phyloP scores from a whole-genome alignment of 768 basidiomycete genomes.

The Dioszegia aurantiaca region DNA sequence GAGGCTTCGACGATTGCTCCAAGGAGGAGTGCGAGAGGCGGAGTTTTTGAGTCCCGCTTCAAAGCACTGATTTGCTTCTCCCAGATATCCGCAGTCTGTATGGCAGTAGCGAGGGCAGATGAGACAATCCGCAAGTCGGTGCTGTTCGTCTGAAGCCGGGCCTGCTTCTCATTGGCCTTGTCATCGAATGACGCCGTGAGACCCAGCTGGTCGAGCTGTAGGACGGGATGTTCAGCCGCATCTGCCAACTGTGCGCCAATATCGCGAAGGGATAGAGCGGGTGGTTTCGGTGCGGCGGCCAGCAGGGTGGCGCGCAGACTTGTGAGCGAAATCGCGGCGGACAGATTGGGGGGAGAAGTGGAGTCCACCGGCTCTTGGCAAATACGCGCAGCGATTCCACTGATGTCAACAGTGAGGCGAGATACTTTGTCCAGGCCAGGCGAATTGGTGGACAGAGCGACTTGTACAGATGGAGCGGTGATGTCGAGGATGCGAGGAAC shows the following conservation, averaged over 20 bases:
- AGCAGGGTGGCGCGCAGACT: background rate
- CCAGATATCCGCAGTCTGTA: slow-evolving; percentile 18
- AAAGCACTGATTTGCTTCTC: slow-evolving; percentile 5
- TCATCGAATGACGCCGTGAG: background rate
- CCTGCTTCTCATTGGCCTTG: background rate
- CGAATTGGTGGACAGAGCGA: background rate
- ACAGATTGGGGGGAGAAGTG: background rate
- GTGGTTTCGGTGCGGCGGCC: background rate
- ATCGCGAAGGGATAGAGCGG: background rate
- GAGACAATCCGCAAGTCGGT: slow-evolving; percentile 24
- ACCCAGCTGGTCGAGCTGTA: slow-evolving; percentile 9
- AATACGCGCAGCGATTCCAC: background rate
- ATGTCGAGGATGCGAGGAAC: slow-evolving; percentile 10
- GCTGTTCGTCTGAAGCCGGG: slow-evolving; percentile 1
- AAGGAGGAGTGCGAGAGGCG: slow-evolving; percentile 4
- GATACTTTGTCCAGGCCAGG: background rate
- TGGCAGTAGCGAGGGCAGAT: slow-evolving; percentile 8
- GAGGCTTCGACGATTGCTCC: slow-evolving; percentile 23
- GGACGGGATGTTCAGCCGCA: background rate
- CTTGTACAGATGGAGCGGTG: background rate
- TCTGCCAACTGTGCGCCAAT: background rate
- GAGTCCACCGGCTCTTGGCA: background rate
- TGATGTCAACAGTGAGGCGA: background rate
- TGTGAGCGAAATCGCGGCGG: background rate
- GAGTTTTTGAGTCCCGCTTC: background rate